phyloP scores from a whole-genome alignment of 345 rosid species.

The Lepidium africanum region DNA sequence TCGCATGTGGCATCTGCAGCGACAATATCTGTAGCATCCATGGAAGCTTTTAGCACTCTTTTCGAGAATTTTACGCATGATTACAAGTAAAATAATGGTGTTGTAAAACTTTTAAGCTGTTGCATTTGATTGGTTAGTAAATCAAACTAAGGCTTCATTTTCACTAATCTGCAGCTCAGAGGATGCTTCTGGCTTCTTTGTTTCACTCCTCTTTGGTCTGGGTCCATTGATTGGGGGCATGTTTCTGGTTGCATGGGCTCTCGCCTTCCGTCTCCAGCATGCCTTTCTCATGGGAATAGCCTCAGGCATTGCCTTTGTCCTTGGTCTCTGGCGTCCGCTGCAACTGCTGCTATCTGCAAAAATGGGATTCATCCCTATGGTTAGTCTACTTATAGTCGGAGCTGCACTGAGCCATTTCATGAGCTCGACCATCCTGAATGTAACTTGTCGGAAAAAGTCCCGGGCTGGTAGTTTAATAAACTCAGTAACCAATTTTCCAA shows the following conservation, averaged over 20 bases:
- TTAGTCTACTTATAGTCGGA: conserved; percentile 49
- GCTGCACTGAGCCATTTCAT: conserved; percentile 49
- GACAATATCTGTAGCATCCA: conserved; percentile 88
- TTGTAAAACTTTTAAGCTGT: conserved; percentile 4
- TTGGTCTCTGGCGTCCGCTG: conserved; percentile 83
- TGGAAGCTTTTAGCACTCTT: conserved; percentile 84
- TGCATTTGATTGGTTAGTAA: background rate
- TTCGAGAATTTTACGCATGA: conserved; percentile 79
- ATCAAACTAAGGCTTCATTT: conserved; percentile 4
- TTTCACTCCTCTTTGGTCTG: conserved; percentile 92
- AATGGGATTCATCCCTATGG: conserved; percentile 65
- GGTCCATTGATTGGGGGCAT: conserved; percentile 91
- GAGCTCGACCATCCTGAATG: conserved; percentile 49
- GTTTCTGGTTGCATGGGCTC: conserved; percentile 66
- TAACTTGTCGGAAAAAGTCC: conserved; percentile 49
- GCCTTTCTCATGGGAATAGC: conserved; percentile 94
- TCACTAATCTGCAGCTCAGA: conserved; percentile 60
- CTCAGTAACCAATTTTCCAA: conserved; percentile 44
- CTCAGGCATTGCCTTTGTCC: conserved; percentile 90
- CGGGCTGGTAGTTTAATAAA: conserved; percentile 44
- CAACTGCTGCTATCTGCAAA: conserved; percentile 70
- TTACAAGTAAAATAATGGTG: conserved; percentile 56
- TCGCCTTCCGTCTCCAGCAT: conserved; percentile 73
- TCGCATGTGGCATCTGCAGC: conserved; percentile 95
- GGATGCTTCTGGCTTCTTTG: conserved; percentile 96